Base-by-base conservation (phyloP, 805 yeast genomes). In the Priceomyces carsonii region DNA sequence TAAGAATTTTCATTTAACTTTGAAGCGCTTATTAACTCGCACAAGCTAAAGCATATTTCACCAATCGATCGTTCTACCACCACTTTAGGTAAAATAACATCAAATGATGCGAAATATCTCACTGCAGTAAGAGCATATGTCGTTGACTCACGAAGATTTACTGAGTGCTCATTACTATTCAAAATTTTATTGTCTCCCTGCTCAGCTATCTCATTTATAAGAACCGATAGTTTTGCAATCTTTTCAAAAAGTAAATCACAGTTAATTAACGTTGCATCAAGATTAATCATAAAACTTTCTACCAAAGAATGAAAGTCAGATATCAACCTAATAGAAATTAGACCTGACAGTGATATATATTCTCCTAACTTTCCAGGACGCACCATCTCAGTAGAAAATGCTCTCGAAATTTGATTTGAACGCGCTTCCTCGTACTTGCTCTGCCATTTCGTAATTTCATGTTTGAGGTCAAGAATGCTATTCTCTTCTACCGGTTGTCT, bases 61-160 rank as follows among this genome's bases (percentile, higher is more conserved):
- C 85, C 75, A 7, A 86, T 63, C 0, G 97, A 82, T 15, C 88
- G 75, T 58, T 87, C 83, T 13, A 89, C 72, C 2, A 88, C 73
- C 14, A 83, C 62, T 35, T 71, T 73, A 0, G 96, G 96, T 36
- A 87, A 60, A 2, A 85, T 51, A n/a, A 72, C 69, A 3, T 74
- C 66, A 47, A 84, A 82, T 8, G 80, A 63, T 1, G 85, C 77
- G 56, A 68, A 84, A 52, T 87, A 86, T 50, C 96, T 72, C 1
- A 90, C 76, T 1, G 88, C 73, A 3, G 95, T 80, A 26, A 91
- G 77, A 0, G 81, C 75, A 58, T 84, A 88, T 12, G 89, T 78
- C 16, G 85, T 74, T 1, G 91, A 72, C 29, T 83, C 82, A 37
- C 82, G 76, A 4, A 85, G 68, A 16, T 77, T 51, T 28, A 68